phyloP scores from a whole-genome alignment of 176 grass and related monocot species.

The Carex kokanica region DNA sequence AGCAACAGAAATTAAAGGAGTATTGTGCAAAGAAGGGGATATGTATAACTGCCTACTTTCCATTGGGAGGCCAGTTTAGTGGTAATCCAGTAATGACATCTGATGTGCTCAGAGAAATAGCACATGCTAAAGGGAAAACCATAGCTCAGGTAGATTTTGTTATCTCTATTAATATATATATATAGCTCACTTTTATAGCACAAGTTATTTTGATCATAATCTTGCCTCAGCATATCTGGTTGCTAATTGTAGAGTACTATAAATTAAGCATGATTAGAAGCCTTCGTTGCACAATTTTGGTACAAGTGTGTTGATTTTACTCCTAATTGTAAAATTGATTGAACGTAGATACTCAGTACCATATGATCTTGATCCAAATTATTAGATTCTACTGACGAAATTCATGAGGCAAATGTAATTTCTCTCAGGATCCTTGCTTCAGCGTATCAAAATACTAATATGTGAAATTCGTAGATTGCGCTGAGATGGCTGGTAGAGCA shows the following conservation, averaged over 20 bases:
- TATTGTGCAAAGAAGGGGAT: constrained; percentile 26
- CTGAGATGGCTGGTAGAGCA: constrained; percentile 57
- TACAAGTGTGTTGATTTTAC: not conserved
- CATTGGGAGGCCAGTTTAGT: constrained; percentile 37
- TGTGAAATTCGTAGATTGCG: constrained; percentile 36
- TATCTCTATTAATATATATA: not conserved
- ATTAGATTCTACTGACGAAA: not conserved
- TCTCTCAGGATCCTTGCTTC: no score
- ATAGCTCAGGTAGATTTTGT: constrained; percentile 40
- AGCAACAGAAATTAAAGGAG: constrained; percentile 31
- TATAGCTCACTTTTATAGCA: not conserved
- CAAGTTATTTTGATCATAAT: not conserved
- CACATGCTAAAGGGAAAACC: constrained; percentile 44
- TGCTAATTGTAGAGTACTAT: not conserved
- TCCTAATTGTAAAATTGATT: not conserved
- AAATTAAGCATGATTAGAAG: not conserved
- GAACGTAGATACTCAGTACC: not conserved
- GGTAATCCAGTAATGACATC: constrained; percentile 37
- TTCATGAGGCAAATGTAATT: constrained; percentile 28
- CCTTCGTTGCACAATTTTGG: not conserved
- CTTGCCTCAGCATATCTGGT: not conserved
- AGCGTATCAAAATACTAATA: not conserved
- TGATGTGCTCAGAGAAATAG: constrained; percentile 50
- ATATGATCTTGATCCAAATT: not conserved
- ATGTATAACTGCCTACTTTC: constrained; percentile 27